Conservation (phyloP, 768 basidiomycete species). For the Phaffia tasmanica region DNA sequence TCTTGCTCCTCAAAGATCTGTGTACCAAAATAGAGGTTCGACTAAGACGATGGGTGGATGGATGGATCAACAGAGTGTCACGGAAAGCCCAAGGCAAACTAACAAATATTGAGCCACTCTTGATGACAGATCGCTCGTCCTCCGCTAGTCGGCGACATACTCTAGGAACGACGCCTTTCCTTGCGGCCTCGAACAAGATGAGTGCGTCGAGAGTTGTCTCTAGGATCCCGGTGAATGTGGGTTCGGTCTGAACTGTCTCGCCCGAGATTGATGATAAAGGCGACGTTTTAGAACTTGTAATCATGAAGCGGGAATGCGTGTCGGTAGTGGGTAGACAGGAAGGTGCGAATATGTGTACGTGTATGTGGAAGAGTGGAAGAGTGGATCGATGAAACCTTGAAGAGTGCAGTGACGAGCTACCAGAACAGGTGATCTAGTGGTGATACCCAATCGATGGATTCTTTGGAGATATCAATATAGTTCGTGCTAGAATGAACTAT, state of each 20-base stretch:
- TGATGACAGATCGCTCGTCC: slow-evolving; percentile 17
- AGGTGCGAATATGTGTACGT: no score
- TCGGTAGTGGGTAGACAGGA: no score
- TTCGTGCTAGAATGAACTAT: no score
- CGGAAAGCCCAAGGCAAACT: not conserved
- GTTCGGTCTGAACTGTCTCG: not conserved
- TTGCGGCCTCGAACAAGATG: slow-evolving; percentile 90
- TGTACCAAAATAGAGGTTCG: not conserved
- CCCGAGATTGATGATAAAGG: no score
- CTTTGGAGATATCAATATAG: no score
- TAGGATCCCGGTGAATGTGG: slow-evolving; percentile 52
- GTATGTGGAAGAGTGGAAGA: no score
- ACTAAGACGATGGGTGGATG: not conserved
- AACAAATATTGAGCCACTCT: slow-evolving; percentile 22
- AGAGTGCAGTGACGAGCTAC: no score
- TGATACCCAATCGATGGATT: no score
- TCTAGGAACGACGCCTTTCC: slow-evolving; percentile 71
- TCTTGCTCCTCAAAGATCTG: slow-evolving; percentile 24
- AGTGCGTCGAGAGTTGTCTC: slow-evolving; percentile 89
- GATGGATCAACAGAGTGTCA: not conserved
- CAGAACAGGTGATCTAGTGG: no score
- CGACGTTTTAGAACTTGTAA: no score
- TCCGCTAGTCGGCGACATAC: slow-evolving; percentile 15
- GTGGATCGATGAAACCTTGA: no score
- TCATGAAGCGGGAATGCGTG: no score